Base-by-base conservation (phyloP, 345 rosid genomes). In the Murraya koenigii region DNA sequence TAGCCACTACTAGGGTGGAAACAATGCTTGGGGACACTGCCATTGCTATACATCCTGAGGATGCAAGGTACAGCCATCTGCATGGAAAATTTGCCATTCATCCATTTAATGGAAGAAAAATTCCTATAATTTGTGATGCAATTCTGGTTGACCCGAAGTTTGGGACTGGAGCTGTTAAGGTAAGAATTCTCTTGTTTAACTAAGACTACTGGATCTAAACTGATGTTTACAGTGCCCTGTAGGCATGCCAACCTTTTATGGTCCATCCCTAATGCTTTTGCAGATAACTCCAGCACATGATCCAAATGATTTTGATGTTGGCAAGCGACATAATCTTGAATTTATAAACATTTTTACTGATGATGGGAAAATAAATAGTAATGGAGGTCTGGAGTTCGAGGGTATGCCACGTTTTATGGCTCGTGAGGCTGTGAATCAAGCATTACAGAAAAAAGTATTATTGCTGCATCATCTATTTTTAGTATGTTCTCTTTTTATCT, bases 121-220 rank as follows among this genome's bases (percentile, higher is more conserved):
- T 92, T 68, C 98, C 90, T 14, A 87, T 96, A 55, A 77, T 96
- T 63, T 88, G 97, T 79, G 99, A 96, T 85, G 86, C 84, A 44
- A 79, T 83, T 66, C 94, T 96, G 75, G 98, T 96, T 78, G 97
- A 91, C 88, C 97, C 92, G 5, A 85, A 68, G 8, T 96, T 96
- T 80, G 98, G 99, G 68, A 96, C 99, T 80, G 99, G 99, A 76
- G 97, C 97, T 81, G 99, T 96, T 64, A 96, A 96, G 98, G 97
- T 92, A 81, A 68, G 36, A 28, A 25, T 76, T 84, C 8, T 30
- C 41, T 58, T 69, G 30, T 76, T 19, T 72, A 66, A 55, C 79
- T 39, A 36, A 38, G 52, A 74, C 79, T 79, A 60, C 47, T 77
- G 54, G 58, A 69, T 38, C 15, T 70, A 33, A 32, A 44, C 65